Evolutionary conservation across 2,329 filamentous ascomycete genomes (phyloP), one percentile per base, ranked within the genome.

Genomic region (Sarocladiaceae sp.): DNA sequence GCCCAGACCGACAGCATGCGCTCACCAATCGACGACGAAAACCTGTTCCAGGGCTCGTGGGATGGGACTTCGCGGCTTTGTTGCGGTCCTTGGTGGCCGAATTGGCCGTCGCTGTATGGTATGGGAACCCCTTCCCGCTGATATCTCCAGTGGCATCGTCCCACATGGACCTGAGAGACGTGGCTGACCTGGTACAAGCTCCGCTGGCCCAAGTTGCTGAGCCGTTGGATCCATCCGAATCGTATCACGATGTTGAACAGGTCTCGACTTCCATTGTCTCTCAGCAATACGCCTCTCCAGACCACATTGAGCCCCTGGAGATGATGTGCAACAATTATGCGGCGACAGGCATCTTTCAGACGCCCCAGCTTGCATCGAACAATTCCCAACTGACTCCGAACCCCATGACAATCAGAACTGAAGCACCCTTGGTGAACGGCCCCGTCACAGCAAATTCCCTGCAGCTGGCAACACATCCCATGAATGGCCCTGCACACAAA

Each of bases 31-130:
- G 37, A 20, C 17, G 37, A n/a, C 15, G 15, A n/a, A 22, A 15
- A 6, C 18, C 18, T 11, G 17, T 29, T 46, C 23, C 13, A 10
- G 15, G 11, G 13, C n/a, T 8, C 23, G 12, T 48, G 44, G 44
- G 28, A 48, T 33, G 28, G n/a, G 3, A 17, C 23, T 4, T 25
- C 31, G 3, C 11, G n/a, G 23, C 13, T 31, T 17, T 48, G 44
- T 11, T 48, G 44, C 44, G 37, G 17, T 23, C 12, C 37, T 7
- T 48, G 44, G 26, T 48, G 44, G 44, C 44, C 44, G 10, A 48
- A 11, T 20, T 48, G 22, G 25, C 17, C 25, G 17, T 13, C 13
- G 7, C 17, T 48, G 10, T 48, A 48, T 33, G 44, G 44, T 48
- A 33, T 20, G 26, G n/a, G n/a, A 12, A 20, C 44, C 28, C 22